These are phyloP conservation scores for Dalechampia spathulata DNA, from an alignment of 441 rosid genomes.

Conservation along the genomic window DNA sequence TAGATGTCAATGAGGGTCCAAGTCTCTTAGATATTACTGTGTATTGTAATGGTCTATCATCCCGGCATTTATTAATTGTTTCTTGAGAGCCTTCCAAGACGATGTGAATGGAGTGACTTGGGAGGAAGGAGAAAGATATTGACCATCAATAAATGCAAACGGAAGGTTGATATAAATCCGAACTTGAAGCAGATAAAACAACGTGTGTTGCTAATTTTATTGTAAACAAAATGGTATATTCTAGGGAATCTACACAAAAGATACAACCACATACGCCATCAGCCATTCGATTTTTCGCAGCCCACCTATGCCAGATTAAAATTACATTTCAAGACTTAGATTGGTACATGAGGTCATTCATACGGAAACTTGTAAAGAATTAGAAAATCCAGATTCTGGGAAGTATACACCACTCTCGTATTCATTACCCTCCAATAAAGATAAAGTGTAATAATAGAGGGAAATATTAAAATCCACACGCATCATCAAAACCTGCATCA, in stretches of 20 bases:
- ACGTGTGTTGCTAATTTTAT: too few species aligned
- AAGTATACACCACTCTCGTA: background rate
- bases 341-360: too few species aligned
- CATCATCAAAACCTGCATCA: constrained; percentile 34
- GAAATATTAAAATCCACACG: constrained; percentile 23
- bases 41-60: too few species aligned
- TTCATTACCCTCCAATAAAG: background rate
- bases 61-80: too few species aligned
- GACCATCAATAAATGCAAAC: too few species aligned
- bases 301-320: background rate
- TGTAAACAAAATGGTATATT: too few species aligned
- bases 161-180: too few species aligned
- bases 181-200: too few species aligned
- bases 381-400: background rate
- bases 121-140: background rate
- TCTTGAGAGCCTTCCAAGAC: background rate
- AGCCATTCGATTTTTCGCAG: background rate
- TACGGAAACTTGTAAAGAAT: too few species aligned
- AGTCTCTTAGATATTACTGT: too few species aligned
- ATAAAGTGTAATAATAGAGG: background rate
- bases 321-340: too few species aligned
- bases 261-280: background rate
- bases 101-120: background rate
- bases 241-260: background rate
- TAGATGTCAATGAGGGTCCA: too few species aligned